Base-by-base conservation (phyloP, 2,329 filamentous ascomycete species). In the Fonsecaea pedrosoi region DNA sequence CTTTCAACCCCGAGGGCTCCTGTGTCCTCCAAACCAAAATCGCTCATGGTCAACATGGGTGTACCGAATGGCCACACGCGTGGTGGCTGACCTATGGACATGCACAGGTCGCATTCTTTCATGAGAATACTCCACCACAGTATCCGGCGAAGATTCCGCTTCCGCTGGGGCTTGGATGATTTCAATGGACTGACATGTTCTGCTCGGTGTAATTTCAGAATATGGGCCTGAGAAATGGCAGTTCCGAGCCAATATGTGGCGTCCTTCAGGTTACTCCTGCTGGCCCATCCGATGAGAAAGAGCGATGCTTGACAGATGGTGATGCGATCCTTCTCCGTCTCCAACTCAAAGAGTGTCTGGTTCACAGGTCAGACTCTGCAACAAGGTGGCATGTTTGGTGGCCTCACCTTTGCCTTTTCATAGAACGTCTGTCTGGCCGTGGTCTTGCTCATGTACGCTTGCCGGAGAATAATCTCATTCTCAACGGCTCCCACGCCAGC, bases 401-500 rank as follows among this genome's bases (percentile, higher is more conserved):
- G 25, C 13, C 45, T 50, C 45, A 62, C 60, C 60, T 62, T 62
- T 9, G 60, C 45, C 25, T 62, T 62, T 10, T 30, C 34, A 25
- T 62, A 62, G 25, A 35, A 62, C 15, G 18, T 30, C 21, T 55
- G 53, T 10, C 60, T 34, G 12, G 60, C 60, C 18, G 45, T 50
- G 4, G 45, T 21, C 35, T 62, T 62, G 9, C 45, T 54, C 35
- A 32, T 37, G 34, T 62, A 62, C n/a, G 45, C 60, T 15, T 62
- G 54, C 25, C 54, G 25, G 45, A 30, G 32, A 13, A 62, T 18
- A 5, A 37, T 37, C 8, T 54, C 42, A 32, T n/a, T 34, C 13
- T 62, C 60, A 21, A 62, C 60, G 8, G 60, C 50, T 37, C 45
- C 60, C 60, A 62, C 32, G 13, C 60, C 60, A 13, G 60, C 60